Percentiles rank a stretch among this genome's conserved stretches.
Conservation (phyloP, 2,329 filamentous ascomycete species). For the Beauveria sp. region DNA sequence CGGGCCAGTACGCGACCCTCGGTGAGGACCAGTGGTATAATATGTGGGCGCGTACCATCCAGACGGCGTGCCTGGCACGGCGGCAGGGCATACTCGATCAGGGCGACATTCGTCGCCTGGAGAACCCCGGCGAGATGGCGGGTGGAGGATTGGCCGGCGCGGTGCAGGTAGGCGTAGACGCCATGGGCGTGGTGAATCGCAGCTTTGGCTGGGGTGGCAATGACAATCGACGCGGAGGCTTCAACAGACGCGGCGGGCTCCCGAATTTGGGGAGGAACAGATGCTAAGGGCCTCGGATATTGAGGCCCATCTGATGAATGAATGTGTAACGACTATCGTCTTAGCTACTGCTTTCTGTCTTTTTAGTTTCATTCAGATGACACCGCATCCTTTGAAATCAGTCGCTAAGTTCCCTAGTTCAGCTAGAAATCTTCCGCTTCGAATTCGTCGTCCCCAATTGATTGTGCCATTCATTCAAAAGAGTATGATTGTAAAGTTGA, state of each 20-base stretch:
- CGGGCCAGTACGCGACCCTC: constrained; percentile 41
- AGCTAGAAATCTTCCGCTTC: too few relatives aligned
- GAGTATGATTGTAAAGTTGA: neutral
- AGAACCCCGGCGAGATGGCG: constrained; percentile 9
- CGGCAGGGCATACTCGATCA: constrained; percentile 49
- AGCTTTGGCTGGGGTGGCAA: constrained; percentile 46
- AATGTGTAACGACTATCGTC: neutral
- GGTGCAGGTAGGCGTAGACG: constrained; percentile 40
- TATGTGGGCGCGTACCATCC: constrained; percentile 54
- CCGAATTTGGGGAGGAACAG: constrained; percentile 11
- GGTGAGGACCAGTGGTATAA: constrained; percentile 55
- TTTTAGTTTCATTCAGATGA: neutral
- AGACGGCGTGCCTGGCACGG: constrained; percentile 50
- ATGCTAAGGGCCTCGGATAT: constrained; percentile 3
- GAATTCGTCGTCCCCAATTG: too few relatives aligned
- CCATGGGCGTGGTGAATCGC: constrained; percentile 45
- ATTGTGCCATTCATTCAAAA: too few relatives aligned
- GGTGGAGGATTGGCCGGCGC: constrained; percentile 36
- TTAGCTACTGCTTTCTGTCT: neutral
- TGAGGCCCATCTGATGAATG: neutral
- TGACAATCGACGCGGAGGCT: constrained; percentile 15
- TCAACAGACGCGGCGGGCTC: neutral
- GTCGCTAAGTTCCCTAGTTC: too few relatives aligned
- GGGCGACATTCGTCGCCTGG: constrained; percentile 42
- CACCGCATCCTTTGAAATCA: too few relatives aligned